phyloP scores from a whole-genome alignment of 2,329 filamentous ascomycete genomes.

The Ophiobolus disseminans region DNA sequence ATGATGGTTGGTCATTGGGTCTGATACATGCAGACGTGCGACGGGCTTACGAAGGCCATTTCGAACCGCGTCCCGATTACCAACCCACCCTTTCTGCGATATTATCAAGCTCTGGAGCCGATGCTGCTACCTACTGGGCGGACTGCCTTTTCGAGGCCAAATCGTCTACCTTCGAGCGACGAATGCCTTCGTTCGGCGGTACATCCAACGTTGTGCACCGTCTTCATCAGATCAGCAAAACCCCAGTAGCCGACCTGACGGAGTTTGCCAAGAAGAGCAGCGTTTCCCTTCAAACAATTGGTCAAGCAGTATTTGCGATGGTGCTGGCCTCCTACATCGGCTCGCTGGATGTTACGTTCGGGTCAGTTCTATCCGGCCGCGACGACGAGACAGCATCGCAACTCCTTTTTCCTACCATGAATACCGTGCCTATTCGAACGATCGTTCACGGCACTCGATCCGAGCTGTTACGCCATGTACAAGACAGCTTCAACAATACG shows the following conservation, averaged over 20 bases:
- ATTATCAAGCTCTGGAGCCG: conserved; percentile 55
- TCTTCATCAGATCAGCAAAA: conserved; percentile 55
- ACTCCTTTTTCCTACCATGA: conserved; percentile 89
- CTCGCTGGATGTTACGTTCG: conserved; percentile 79
- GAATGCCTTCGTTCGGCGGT: no score
- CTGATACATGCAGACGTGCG: conserved; percentile 75
- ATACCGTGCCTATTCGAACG: conserved; percentile 78
- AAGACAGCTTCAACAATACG: conserved; percentile 71
- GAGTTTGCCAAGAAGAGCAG: conserved; percentile 70
- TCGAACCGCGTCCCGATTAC: conserved; percentile 56
- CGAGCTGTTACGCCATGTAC: conserved; percentile 75
- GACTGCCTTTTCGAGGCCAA: conserved; percentile 66
- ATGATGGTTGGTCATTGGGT: conserved; percentile 84
- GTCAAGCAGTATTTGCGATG: conserved; percentile 78
- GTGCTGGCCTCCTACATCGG: conserved; percentile 68
- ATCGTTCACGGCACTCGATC: conserved; percentile 72
- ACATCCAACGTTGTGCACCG: conserved; percentile 47
- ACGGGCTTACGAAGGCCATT: conserved; percentile 64
- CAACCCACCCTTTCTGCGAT: conserved; percentile 64
- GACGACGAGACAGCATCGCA: conserved; percentile 72
- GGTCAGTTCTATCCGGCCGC: conserved; percentile 83
- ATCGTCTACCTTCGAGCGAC: no score
- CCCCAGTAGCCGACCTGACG: conserved; percentile 54
- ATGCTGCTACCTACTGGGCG: conserved; percentile 72
- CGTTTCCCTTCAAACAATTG: conserved; percentile 78